Conservation (phyloP, 2,329 filamentous ascomycete genomes). For the Clonostachys chloroleuca region DNA sequence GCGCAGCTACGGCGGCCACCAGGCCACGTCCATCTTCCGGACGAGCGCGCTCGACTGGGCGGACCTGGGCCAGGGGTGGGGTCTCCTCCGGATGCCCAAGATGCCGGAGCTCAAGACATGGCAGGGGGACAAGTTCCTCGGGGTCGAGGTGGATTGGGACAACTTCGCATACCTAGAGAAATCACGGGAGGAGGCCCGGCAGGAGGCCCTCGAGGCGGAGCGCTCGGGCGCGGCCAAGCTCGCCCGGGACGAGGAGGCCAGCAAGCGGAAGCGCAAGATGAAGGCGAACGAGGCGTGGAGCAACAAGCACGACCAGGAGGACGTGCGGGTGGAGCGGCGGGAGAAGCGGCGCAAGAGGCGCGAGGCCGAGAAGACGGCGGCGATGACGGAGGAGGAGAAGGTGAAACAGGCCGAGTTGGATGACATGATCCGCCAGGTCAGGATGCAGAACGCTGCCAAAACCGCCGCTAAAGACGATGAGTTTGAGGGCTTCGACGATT, state of each 20-base stretch:
- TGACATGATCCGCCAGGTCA: slow-evolving; percentile 60
- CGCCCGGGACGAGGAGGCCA: slow-evolving; percentile 14
- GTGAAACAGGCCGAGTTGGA: slow-evolving; percentile 58
- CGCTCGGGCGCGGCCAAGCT: slow-evolving; percentile 29
- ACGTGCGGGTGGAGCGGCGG: slow-evolving; percentile 53
- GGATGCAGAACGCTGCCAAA: slow-evolving; percentile 48
- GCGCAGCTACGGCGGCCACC: slow-evolving; percentile 85
- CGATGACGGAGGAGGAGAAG: slow-evolving; percentile 69
- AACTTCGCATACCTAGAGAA: slow-evolving; percentile 69
- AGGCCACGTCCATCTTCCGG: slow-evolving; percentile 87
- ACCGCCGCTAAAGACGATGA: slow-evolving; percentile 34
- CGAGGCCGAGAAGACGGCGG: slow-evolving; percentile 57
- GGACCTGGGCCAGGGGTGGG: slow-evolving; percentile 79
- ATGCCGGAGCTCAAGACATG: slow-evolving; percentile 87
- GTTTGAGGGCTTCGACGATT: slow-evolving; percentile 57
- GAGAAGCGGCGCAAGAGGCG: slow-evolving; percentile 61
- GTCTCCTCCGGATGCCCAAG: slow-evolving; percentile 77
- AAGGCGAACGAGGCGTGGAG: slow-evolving; percentile 70
- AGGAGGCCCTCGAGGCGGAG: slow-evolving; percentile 47
- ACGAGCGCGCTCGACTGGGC: slow-evolving; percentile 79
- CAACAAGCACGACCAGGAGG: slow-evolving; percentile 62
- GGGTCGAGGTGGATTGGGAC: slow-evolving; percentile 62
- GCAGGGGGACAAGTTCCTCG: slow-evolving; percentile 61
- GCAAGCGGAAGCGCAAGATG: slow-evolving; percentile 48
- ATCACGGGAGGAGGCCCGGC: slow-evolving; percentile 60